Conservation (phyloP, 192 early-diverging fungal species). For the Martensiomyces pterosporus region DNA sequence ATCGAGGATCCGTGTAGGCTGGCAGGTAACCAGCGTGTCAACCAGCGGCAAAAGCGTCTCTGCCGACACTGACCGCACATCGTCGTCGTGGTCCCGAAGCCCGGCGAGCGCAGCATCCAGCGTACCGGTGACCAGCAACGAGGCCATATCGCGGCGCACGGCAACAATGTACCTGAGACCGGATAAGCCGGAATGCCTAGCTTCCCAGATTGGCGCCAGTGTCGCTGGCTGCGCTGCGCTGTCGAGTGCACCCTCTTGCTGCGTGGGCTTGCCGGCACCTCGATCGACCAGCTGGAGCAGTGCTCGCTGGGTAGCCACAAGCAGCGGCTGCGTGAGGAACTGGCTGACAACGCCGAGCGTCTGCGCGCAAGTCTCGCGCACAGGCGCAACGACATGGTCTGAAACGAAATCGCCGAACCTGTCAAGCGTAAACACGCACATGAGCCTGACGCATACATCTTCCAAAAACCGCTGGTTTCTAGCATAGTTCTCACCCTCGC, state of each 20-base stretch:
- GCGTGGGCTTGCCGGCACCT: conserved; percentile 16
- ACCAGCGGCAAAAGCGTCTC: conserved; percentile 85
- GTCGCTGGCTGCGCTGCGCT: background rate
- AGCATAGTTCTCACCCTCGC: conserved; percentile 53
- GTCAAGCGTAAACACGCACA: conserved; percentile 93
- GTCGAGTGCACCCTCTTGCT: too few species aligned
- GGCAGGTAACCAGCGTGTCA: conserved; percentile 66
- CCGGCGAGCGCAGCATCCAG: conserved; percentile 82
- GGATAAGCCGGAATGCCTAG: conserved; percentile 84
- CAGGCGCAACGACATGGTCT: conserved; percentile 92
- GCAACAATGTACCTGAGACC: conserved; percentile 94
- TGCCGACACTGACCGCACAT: conserved; percentile 90
- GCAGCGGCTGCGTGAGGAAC: conserved; percentile 54
- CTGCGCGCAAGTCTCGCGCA: conserved; percentile 91
- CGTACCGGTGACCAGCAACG: conserved; percentile 65
- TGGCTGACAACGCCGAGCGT: conserved; percentile 69
- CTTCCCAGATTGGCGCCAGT: conserved; percentile 71
- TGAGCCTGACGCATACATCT: conserved; percentile 81
- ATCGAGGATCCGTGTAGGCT: conserved; percentile 62
- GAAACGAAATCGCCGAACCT: conserved; percentile 96
- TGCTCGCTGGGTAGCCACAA: conserved; percentile 54
- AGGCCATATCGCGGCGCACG: conserved; percentile 81
- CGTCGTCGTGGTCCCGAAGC: conserved; percentile 85
- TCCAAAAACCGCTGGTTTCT: conserved; percentile 79
- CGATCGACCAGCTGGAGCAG: conserved; percentile 56